Evolutionary conservation across 495 filamentous ascomycete genomes (phyloP).

Genomic region (Penicillium longicatenatum): DNA sequence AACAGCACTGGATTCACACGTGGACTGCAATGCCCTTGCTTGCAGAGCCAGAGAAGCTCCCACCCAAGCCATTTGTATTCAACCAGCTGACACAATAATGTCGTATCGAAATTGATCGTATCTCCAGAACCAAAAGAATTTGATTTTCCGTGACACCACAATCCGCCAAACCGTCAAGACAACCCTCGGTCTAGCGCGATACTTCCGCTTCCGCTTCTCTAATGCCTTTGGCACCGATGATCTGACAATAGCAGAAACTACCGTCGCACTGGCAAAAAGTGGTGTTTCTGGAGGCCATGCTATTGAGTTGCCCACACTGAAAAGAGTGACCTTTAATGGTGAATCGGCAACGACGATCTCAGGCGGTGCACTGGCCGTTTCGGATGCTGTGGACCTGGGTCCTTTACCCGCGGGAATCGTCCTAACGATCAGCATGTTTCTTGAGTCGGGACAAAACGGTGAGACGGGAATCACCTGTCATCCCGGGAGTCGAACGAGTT

Average conservation of each 20-base stretch:
- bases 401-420: conserved; percentile 47
- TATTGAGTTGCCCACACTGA: conserved; percentile 53
- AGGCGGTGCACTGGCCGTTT: conserved; percentile 58
- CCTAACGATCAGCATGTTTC: conserved; percentile 62
- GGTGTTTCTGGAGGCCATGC: conserved; percentile 51
- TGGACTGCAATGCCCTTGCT: conserved; percentile 18
- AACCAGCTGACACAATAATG: neutral
- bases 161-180: conserved; percentile 68
- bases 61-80: conserved; percentile 9
- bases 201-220: conserved; percentile 63
- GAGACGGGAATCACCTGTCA: conserved; percentile 61
- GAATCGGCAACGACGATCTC: conserved; percentile 56
- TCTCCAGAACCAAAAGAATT: neutral
- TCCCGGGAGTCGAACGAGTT: conserved; percentile 67
- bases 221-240: conserved; percentile 67
- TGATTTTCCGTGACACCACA: conserved; percentile 55
- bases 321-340: conserved; percentile 57
- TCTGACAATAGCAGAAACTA: conserved; percentile 60
- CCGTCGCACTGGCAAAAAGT: conserved; percentile 54
- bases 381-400: conserved; percentile 61
- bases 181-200: conserved; percentile 50
- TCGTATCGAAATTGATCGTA: neutral
- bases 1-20: conserved; percentile 11
- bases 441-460: conserved; percentile 55
- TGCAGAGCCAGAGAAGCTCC: conserved; percentile 14